These are phyloP conservation scores for Prunus mira DNA, from an alignment of 306 rosid genomes.

Conservation along the genomic window DNA sequence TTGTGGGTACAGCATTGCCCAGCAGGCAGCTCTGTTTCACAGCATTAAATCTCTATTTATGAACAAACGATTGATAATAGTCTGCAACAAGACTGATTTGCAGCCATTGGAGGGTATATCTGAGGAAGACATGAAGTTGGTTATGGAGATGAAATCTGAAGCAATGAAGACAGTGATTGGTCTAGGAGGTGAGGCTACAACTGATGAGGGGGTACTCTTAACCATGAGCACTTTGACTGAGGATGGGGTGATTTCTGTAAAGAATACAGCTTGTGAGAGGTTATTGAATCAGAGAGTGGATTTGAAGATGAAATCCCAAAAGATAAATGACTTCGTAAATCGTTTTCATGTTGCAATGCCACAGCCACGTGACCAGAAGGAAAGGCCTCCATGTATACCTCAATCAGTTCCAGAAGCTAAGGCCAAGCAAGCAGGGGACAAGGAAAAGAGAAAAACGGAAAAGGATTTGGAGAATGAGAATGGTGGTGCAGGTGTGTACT, in stretches of 20 bases:
- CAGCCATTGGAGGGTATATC: conserved; percentile 74
- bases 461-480: conserved; percentile 80
- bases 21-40: conserved; percentile 91
- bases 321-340: conserved; percentile 65
- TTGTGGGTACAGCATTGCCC: conserved; percentile 84
- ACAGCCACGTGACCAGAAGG: conserved; percentile 77
- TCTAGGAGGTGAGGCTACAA: conserved; percentile 72
- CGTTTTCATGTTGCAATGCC: conserved; percentile 83
- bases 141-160: conserved; percentile 75
- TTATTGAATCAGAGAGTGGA: conserved; percentile 77
- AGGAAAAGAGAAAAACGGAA: conserved; percentile 59
- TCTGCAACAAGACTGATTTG: conserved; percentile 79
- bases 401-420: conserved; percentile 65
- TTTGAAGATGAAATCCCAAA: conserved; percentile 78
- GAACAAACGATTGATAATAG: conserved; percentile 39
- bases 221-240: conserved; percentile 89
- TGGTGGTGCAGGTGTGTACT: conserved; percentile 94
- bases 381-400: conserved; percentile 74
- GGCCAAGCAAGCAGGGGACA: conserved; percentile 54
- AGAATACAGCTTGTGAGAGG: conserved; percentile 85
- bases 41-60: conserved; percentile 54
- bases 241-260: conserved; percentile 79
- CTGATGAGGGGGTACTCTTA: conserved; percentile 54
- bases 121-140: conserved; percentile 79
- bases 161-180: conserved; percentile 74